Evolutionary conservation across 306 rosid species (phyloP), one percentile per base, ranked within the genome.

Genomic region (Quercus alba): DNA sequence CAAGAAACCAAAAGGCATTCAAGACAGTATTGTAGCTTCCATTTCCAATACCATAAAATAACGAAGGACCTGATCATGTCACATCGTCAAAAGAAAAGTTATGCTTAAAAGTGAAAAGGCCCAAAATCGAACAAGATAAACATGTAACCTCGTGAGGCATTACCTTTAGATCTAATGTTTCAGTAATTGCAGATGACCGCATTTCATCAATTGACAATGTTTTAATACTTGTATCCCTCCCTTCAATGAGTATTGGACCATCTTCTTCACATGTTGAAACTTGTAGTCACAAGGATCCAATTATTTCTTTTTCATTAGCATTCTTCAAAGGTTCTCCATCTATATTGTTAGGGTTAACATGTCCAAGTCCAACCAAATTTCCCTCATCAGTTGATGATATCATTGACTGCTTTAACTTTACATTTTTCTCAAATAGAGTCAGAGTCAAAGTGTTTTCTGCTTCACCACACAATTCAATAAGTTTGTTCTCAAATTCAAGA

Each of bases 231-330:
- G 44, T 38, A 38, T 38, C 2, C 2, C 44, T 6, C 10, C 44
- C 44, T 38, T 38, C 44, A 6, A 0, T 38, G 44, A 6, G 44
- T 38, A 38, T 38, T 6, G 44, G 44, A 38, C 44, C 44, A 38
- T 38, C 10, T 38, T 38, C 44, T 38, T 38, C 44, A 38, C 44
- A 77, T 75, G 69, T 77, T 78, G 85, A 89, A 83, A 75, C 76
- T 31, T 78, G 88, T 66, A 90, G 90, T 38, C 80, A 76, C 78
- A 86, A 86, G 1, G 84, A 92, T 35, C 88, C 91, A 79, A 79
- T 82, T 75, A 76, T 75, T 75, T 83, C 87, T 31, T 80, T 87
- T 87, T 87, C 90, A 41, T 90, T 86, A 83, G 81, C 59, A 75
- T 64, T 77, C 44, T 55, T 67, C 77, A 75, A 86, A 81, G 75